Evolutionary conservation across 352 stramenopile species (phyloP).

Genomic region (Phytophthora vignae): DNA sequence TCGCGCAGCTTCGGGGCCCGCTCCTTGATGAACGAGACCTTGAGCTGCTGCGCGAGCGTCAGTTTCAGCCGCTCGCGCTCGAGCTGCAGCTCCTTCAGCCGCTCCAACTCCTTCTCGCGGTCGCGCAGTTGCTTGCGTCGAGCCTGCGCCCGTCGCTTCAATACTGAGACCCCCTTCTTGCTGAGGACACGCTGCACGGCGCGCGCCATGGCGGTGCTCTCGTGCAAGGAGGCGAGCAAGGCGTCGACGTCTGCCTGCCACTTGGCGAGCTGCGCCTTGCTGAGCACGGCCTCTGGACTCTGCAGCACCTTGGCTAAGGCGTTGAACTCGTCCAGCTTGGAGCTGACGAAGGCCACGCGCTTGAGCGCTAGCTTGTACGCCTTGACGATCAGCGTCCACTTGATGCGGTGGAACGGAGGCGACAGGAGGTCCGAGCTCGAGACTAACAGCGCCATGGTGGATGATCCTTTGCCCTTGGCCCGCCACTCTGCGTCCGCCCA

Average conservation of each 20-base stretch:
- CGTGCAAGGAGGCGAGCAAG: conserved; percentile 42
- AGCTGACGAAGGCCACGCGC: conserved; percentile 51
- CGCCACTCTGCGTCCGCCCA: conserved; percentile 66
- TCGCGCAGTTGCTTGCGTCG: conserved; percentile 62
- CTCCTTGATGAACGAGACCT: conserved; percentile 54
- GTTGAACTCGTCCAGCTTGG: conserved; percentile 76
- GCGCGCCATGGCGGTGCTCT: conserved; percentile 33
- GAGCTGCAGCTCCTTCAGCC: conserved; percentile 49
- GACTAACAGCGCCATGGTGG: conserved; percentile 41
- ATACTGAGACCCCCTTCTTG: conserved; percentile 55
- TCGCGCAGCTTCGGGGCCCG: conserved; percentile 61
- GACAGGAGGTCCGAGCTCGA: conserved; percentile 60
- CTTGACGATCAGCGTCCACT: conserved; percentile 54
- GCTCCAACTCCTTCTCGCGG: conserved; percentile 58
- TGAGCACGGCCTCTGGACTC: conserved; percentile 48
- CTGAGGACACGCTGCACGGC: conserved; percentile 51
- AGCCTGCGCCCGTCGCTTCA: conserved; percentile 48
- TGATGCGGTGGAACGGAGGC: conserved; percentile 59
- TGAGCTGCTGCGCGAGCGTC: conserved; percentile 56
- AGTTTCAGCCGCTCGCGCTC: conserved; percentile 47
- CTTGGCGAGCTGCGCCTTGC: conserved; percentile 60
- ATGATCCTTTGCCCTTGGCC: conserved; percentile 27
- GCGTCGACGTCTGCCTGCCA: conserved; percentile 53
- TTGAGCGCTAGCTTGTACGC: conserved; percentile 60
- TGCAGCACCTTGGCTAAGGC: conserved; percentile 56